These are phyloP conservation scores for Aureobasidium pullulans DNA, from an alignment of 2,329 filamentous ascomycete genomes.

Conservation along the genomic window DNA sequence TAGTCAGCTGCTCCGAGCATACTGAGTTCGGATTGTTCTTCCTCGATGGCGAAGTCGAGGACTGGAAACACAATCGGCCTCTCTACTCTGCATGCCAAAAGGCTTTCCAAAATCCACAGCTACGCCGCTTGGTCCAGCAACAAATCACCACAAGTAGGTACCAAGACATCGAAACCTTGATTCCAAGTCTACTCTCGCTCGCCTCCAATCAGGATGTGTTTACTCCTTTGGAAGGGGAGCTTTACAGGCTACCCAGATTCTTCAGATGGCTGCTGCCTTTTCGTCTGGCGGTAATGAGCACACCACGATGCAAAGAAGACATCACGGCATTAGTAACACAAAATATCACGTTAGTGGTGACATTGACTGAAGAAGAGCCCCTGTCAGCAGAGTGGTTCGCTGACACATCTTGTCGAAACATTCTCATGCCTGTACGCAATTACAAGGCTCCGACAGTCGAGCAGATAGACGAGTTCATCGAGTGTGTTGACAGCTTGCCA, in stretches of 20 bases:
- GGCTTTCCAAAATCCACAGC: not conserved
- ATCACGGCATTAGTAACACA: not conserved
- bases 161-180: not conserved
- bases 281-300: constrained; percentile 13
- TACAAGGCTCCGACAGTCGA: constrained; percentile 6
- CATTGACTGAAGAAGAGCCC: constrained; percentile 14
- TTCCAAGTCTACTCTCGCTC: not conserved
- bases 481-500: not conserved
- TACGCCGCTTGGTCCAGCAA: not conserved
- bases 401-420: constrained; percentile 1
- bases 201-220: not conserved
- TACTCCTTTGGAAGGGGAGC: not conserved
- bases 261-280: constrained; percentile 15
- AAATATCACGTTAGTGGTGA: constrained; percentile 9
- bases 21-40: constrained; percentile 5
- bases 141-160: not conserved
- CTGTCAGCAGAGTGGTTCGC: constrained; percentile 13
- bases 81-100: not conserved
- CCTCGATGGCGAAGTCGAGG: not conserved
- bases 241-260: constrained; percentile 14
- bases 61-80: not conserved
- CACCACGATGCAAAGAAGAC: constrained; percentile 4
- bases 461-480: constrained; percentile 13
- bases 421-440: constrained; percentile 14
- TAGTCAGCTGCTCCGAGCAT: not conserved